phyloP scores from a whole-genome alignment of 2,329 filamentous ascomycete genomes.

The Aspergillus fijiensis region DNA sequence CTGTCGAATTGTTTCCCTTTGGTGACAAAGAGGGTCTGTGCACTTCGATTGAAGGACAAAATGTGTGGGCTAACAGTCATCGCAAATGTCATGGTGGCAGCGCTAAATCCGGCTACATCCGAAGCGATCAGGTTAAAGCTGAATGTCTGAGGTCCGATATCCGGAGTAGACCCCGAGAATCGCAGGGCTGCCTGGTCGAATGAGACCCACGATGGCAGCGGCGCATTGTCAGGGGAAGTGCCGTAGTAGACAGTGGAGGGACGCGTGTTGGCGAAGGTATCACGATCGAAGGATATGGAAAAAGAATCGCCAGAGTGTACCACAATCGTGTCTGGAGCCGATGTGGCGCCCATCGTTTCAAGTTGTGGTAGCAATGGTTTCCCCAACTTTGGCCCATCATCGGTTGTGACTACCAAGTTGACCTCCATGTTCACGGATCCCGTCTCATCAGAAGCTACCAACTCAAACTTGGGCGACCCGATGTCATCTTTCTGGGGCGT shows the following conservation, averaged over 20 bases:
- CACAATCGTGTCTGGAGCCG: conserved; percentile 40
- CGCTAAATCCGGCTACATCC: conserved; percentile 75
- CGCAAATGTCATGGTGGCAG: conserved; percentile 64
- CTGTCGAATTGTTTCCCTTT: conserved; percentile 55
- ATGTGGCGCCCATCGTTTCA: conserved; percentile 35
- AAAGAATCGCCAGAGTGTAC: conserved; percentile 51
- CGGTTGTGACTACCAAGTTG: conserved; percentile 67
- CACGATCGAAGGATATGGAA: conserved; percentile 66
- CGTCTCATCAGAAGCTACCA: conserved; percentile 67
- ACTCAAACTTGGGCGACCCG: conserved; percentile 60
- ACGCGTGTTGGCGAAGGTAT: conserved; percentile 63
- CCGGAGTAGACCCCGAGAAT: conserved; percentile 71
- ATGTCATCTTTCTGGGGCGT: conserved; percentile 60
- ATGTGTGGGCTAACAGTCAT: conserved; percentile 71
- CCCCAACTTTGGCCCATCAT: conserved; percentile 37
- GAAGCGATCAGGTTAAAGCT: conserved; percentile 73
- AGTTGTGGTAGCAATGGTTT: conserved; percentile 39
- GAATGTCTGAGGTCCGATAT: conserved; percentile 70
- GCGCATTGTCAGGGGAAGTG: conserved; percentile 72
- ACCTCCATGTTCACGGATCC: conserved; percentile 65
- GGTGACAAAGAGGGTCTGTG: conserved; percentile 59
- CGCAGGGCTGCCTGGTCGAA: conserved; percentile 65
- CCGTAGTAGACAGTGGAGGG: conserved; percentile 70
- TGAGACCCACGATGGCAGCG: conserved; percentile 79
- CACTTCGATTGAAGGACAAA: conserved; percentile 61